Evolutionary conservation across 163 green algal species (phyloP), one percentile per base, ranked within the genome.

Genomic region (Volvox carteri): DNA sequence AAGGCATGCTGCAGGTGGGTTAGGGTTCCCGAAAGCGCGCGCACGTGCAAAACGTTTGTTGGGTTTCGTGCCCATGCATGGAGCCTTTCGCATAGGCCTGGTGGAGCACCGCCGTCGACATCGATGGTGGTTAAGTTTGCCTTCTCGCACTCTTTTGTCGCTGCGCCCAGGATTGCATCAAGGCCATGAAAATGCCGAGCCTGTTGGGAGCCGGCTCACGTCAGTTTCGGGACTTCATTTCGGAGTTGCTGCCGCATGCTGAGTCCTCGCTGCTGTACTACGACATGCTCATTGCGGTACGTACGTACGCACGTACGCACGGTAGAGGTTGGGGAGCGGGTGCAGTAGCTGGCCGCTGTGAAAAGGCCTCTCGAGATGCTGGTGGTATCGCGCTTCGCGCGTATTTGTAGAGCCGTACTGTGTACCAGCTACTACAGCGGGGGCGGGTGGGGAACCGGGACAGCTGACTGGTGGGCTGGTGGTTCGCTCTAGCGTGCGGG

Each of bases 211-310:
- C 67, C 2, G 68, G 83, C 11, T 80, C 62, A 8, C 48, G 50
- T 5, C 83, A 88, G 68, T 88, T 65, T 30, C 68, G 68, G 0
- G 35, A 67, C 35, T 88, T 88, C 68, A 37, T 50, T 8, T 25
- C 39, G 7, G 68, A 88, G 48, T 37, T 88, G 68, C 25, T 88
- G 50, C 83, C 83, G 46, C 67, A 88, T 25, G 35, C 37, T 2
- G 83, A 88, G 28, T 73, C 44, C 37, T 58, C 35, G 6, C 4
- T 88, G 23, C 7, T 70, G 2, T 88, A 75, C 83, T 74, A 56
- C 50, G 83, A 88, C 48, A 74, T 88, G 83, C 83, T 88, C 30
- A 33, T 88, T 7, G 41, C 25, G 78, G 77, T 85, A 35, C 19
- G 76, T 48, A 42, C 8, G 65, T 2, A 4, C 8, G 30, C 25